These are phyloP conservation scores for Mimosa pudica DNA, from an alignment of 306 rosid species.

Conservation along the genomic window DNA sequence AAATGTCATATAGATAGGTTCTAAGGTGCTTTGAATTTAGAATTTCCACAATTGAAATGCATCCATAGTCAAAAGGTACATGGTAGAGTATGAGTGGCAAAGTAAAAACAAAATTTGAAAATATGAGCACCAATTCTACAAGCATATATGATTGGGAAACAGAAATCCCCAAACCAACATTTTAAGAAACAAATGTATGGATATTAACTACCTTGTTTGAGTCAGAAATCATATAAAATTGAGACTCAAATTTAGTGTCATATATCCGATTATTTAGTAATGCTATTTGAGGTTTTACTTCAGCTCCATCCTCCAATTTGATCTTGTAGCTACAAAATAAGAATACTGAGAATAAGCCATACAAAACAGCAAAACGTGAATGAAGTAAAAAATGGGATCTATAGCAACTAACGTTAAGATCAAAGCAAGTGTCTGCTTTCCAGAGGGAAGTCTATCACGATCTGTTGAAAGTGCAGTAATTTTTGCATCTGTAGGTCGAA, in stretches of 20 bases:
- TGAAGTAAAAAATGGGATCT: constrained; percentile 30
- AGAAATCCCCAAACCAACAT: constrained; percentile 13
- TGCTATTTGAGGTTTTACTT: constrained; percentile 81
- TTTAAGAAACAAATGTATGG: constrained; percentile 8
- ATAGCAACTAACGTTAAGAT: constrained; percentile 73
- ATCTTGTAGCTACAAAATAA: constrained; percentile 79
- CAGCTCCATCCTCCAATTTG: constrained; percentile 90
- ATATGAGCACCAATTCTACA: constrained; percentile 1
- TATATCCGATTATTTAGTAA: constrained; percentile 82
- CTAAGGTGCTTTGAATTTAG: neutral
- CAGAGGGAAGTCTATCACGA: constrained; percentile 93
- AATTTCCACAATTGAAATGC: neutral
- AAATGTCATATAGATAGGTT: neutral
- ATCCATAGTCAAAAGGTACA: neutral
- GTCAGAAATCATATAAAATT: constrained; percentile 89
- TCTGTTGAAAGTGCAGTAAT: constrained; percentile 71
- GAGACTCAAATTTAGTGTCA: constrained; percentile 93
- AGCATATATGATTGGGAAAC: constrained; percentile 23
- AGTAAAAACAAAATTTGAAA: constrained; percentile 30
- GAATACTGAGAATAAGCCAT: constrained; percentile 27
- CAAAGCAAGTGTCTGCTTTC: constrained; percentile 84
- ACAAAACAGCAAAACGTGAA: constrained; percentile 29
- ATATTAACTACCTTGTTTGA: constrained; percentile 67
- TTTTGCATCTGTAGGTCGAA: constrained; percentile 81
- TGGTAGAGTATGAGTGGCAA: constrained; percentile 15